A percentile compares a stretch with the other conserved stretches of the same genome.
phyloP scores from a whole-genome alignment of 2,329 filamentous ascomycete genomes.

The Salinomyces thailandicus region DNA sequence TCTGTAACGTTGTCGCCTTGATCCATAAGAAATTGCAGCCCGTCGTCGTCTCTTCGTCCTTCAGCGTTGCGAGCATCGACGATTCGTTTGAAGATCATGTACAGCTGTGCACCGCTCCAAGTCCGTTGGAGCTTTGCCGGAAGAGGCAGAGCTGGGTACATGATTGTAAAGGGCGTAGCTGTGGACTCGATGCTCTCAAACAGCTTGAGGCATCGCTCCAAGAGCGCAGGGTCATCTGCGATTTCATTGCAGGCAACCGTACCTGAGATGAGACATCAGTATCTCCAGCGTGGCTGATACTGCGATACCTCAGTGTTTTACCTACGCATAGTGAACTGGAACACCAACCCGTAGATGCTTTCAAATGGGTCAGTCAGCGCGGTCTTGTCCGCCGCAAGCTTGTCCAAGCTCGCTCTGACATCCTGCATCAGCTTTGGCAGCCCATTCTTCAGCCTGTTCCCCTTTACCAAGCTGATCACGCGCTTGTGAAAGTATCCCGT shows the following conservation, averaged over 20 bases:
- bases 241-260: conserved; percentile 45
- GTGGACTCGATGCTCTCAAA: conserved; percentile 40
- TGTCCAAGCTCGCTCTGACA: conserved; percentile 29
- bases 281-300: too few species aligned
- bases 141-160: conserved; percentile 45
- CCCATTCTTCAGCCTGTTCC: conserved; percentile 15
- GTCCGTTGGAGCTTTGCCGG: conserved; percentile 34
- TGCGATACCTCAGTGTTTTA: too few species aligned
- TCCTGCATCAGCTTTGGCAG: conserved; percentile 38
- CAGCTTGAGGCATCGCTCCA: conserved; percentile 34
- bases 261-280: too few species aligned
- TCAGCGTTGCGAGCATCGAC: conserved; percentile 36
- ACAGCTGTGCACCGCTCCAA: conserved; percentile 38
- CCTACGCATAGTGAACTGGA: conserved; percentile 48
- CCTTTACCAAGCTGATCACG: conserved; percentile 20
- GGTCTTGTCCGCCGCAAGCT: conserved; percentile 25
- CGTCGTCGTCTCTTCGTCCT: conserved; percentile 38
- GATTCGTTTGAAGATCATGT: conserved; percentile 39
- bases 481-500: conserved; percentile 17
- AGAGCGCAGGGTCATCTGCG: conserved; percentile 35
- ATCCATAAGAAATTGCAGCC: conserved; percentile 46
- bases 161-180: conserved; percentile 36
- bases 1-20: conserved; percentile 34
- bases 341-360: conserved; percentile 43
- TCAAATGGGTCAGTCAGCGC: conserved; percentile 44